A percentile compares a stretch with the other conserved stretches of the same genome.
phyloP scores from a whole-genome alignment of 2,329 filamentous ascomycete genomes.

The Penicillium griseofulvum region DNA sequence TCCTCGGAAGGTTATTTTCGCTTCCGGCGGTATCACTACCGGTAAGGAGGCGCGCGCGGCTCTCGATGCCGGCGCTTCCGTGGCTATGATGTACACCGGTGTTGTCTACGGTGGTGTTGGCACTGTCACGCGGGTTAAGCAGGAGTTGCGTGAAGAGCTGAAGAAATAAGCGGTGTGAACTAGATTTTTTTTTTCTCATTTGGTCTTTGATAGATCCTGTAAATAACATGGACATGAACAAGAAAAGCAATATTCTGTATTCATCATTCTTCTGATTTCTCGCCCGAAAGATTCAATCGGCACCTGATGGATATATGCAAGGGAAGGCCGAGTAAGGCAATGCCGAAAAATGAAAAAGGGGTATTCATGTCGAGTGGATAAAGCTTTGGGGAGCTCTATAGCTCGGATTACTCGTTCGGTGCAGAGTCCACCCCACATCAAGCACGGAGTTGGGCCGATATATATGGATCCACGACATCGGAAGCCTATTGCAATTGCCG shows the following conservation, averaged over 20 bases:
- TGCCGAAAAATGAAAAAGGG: neutral
- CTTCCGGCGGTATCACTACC: conserved; percentile 87
- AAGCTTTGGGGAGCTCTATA: neutral
- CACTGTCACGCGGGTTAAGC: conserved; percentile 55
- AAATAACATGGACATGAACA: conserved; percentile 18
- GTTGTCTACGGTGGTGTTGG: conserved; percentile 62
- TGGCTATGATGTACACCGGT: conserved; percentile 88
- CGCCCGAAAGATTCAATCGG: neutral
- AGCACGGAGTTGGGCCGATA: neutral
- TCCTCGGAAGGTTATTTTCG: conserved; percentile 77
- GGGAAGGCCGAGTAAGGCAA: neutral
- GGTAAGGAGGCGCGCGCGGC: conserved; percentile 79
- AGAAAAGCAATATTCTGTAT: neutral
- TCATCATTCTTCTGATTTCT: neutral
- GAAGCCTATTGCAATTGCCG: neutral
- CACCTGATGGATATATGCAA: neutral
- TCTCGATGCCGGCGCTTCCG: conserved; percentile 82
- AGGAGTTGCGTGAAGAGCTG: conserved; percentile 45
- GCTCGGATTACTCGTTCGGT: conserved; percentile 24
- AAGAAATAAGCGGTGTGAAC: conserved; percentile 23
- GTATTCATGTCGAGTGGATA: neutral
- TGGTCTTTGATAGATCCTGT: conserved; percentile 14
- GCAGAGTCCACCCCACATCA: neutral
- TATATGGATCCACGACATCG: neutral
- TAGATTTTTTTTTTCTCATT: neutral